Percentiles rank a stretch among this genome's conserved stretches.
Conservation (phyloP, 768 basidiomycete genomes). For the Lanmaoa rubissima region DNA sequence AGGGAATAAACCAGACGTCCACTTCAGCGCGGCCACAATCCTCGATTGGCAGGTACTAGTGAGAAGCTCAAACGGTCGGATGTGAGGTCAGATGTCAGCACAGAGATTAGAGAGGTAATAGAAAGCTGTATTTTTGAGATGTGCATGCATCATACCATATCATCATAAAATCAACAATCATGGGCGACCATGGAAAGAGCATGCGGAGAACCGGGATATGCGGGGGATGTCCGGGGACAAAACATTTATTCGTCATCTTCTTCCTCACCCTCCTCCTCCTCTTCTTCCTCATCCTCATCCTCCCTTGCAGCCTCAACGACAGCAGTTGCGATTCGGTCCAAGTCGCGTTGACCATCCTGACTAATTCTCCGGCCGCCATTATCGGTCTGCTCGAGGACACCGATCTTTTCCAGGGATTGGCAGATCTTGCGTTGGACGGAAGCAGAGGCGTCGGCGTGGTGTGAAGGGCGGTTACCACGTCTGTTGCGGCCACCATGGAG, state of each 20-base stretch:
- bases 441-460: constrained; percentile 84
- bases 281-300: constrained; percentile 72
- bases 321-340: constrained; percentile 91
- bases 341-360: constrained; percentile 95
- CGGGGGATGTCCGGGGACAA: constrained; percentile 12
- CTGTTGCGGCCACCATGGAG: constrained; percentile 95
- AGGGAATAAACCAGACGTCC: neutral
- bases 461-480: constrained; percentile 94
- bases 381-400: constrained; percentile 89
- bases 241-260: constrained; percentile 43
- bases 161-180: constrained; percentile 20
- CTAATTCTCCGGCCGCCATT: constrained; percentile 95
- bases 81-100: neutral
- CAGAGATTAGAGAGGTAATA: constrained; percentile 9
- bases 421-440: constrained; percentile 94
- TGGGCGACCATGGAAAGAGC: constrained; percentile 21
- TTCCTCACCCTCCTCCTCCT: constrained; percentile 58
- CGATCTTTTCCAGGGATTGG: constrained; percentile 98
- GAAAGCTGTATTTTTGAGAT: constrained; percentile 31
- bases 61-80: neutral
- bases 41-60: neutral
- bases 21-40: neutral
- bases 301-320: constrained; percentile 78
- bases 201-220: constrained; percentile 22
- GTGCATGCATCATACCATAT: constrained; percentile 45